Evolutionary conservation across 768 basidiomycete species (phyloP).

Genomic region (Pisolithus albus): DNA sequence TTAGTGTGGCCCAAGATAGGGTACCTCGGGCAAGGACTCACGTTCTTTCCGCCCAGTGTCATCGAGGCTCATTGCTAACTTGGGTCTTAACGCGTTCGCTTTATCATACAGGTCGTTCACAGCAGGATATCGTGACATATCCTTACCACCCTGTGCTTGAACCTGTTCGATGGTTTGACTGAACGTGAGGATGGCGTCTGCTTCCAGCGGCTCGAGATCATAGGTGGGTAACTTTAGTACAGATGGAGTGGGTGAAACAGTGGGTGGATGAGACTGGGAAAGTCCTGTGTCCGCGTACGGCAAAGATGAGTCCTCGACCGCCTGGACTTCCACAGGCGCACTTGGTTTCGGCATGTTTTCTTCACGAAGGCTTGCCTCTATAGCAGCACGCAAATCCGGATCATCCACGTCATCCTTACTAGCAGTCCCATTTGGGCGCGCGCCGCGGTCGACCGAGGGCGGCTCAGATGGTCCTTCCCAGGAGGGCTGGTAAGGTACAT

Average conservation of each 20-base stretch:
- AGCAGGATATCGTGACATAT: slow-evolving; percentile 76
- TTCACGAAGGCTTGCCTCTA: slow-evolving; percentile 91
- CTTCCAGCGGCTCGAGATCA: slow-evolving; percentile 76
- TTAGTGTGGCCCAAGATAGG: background rate
- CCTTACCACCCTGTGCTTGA: slow-evolving; percentile 67
- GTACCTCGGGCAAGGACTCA: slow-evolving; percentile 31
- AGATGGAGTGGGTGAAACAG: slow-evolving; percentile 28
- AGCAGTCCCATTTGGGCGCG: slow-evolving; percentile 30
- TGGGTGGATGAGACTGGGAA: slow-evolving; percentile 42
- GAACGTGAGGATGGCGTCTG: slow-evolving; percentile 84
- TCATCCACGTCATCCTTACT: slow-evolving; percentile 74
- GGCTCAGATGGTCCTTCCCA: slow-evolving; percentile 61
- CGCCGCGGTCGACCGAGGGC: slow-evolving; percentile 53
- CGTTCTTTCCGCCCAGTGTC: slow-evolving; percentile 84
- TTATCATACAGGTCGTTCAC: slow-evolving; percentile 82
- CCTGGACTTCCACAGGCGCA: slow-evolving; percentile 59
- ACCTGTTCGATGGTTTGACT: slow-evolving; percentile 85
- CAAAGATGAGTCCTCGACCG: slow-evolving; percentile 39
- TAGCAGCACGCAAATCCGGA: slow-evolving; percentile 86
- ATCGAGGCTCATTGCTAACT: slow-evolving; percentile 76
- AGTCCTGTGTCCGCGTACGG: slow-evolving; percentile 31
- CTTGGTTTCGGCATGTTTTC: slow-evolving; percentile 71
- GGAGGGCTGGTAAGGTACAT: slow-evolving; percentile 57
- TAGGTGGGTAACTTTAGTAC: slow-evolving; percentile 60
- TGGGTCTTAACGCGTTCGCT: slow-evolving; percentile 70